phyloP scores from a whole-genome alignment of 345 rosid genomes.

The Lepidium didymum region DNA sequence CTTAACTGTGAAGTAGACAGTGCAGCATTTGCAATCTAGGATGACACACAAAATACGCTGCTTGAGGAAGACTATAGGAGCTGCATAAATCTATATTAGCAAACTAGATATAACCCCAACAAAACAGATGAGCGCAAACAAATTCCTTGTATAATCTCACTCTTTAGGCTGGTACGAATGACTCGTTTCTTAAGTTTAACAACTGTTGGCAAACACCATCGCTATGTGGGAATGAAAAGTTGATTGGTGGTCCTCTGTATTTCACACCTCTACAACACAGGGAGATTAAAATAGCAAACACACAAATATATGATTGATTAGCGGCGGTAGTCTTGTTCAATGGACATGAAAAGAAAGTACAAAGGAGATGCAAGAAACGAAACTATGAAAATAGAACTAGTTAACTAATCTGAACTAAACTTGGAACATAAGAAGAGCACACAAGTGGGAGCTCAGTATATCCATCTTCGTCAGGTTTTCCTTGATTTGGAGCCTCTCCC shows the following conservation, averaged over 20 bases:
- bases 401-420: neutral
- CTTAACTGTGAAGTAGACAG: neutral
- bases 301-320: neutral
- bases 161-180: neutral
- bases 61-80: no score
- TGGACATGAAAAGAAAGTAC: no score
- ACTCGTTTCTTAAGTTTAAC: neutral
- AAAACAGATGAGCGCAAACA: neutral
- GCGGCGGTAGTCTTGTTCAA: neutral
- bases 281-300: neutral
- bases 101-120: neutral
- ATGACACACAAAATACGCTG: neutral
- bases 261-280: no score
- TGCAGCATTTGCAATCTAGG: neutral
- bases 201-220: neutral
- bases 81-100: no score
- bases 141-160: neutral
- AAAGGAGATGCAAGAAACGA: neutral
- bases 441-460: neutral
- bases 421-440: slow-evolving; percentile 1
- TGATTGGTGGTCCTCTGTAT: neutral
- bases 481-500: neutral
- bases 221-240: neutral
- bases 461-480: neutral
- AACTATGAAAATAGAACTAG: neutral